Base-by-base conservation (phyloP, 768 basidiomycete genomes). In the Serendipita sp. region DNA sequence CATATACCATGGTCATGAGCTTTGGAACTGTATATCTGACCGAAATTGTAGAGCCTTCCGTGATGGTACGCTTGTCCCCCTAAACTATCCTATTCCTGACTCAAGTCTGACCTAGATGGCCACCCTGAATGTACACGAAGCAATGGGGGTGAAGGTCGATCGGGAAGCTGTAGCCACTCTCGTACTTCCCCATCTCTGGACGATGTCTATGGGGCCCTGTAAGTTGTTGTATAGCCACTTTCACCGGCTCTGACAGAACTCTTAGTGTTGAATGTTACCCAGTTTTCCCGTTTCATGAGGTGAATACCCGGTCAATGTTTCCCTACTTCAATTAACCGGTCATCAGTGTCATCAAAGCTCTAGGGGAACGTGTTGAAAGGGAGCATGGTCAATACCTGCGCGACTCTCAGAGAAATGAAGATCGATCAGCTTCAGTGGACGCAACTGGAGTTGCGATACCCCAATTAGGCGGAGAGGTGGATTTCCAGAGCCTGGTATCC, bases 201-300 rank as follows among this genome's bases (percentile, higher is more conserved):
- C 87, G 2, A 97, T 99, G 93, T 93, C 89, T 2, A 95, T 98
- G 77, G 94, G 92, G 30, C 94, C 94, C 64, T 72, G 91, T 91
- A 71, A 70, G 88, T 80, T 2, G 3, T 51, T 36, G 36, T 3
- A 36, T 44, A 47, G 13, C 36, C 13, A 32, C 4, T 32, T 23
- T 7, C 35, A 13, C 80, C 83, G 5, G 18, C 2, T 56, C 35
- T 46, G 15, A 36, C 67, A 0, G 70, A 68, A 1, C 67, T 32
- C 48, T 11, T 62, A 74, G 73, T 78, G 1, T 71, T 78, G 44
- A 76, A 74, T 66, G 74, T 74, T 13, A 74, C 75, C 35, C 96
- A 99, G 75, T 99, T 97, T 72, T 83, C 86, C 68, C 83, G 88
- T 3, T 98, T 98, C 74, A 98, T 98, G 91, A 74, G 74, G 68